These are phyloP conservation scores for Thalassia testudinum DNA, from an alignment of 116 monocot species.

Conservation along the genomic window DNA sequence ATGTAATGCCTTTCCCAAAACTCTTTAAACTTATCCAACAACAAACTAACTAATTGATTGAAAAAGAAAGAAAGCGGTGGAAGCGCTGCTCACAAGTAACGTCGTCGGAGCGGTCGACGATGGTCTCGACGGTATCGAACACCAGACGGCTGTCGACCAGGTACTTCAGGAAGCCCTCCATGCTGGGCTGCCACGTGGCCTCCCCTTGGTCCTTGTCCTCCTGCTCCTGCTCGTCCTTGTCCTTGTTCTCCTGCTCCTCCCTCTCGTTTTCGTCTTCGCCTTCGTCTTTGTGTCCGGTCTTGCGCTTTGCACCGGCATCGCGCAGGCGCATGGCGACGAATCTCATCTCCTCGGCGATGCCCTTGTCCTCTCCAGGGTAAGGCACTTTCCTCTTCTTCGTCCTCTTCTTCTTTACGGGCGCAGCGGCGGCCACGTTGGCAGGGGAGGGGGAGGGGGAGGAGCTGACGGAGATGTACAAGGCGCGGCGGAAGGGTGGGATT, in stretches of 20 bases:
- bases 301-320: slow-evolving; percentile 2
- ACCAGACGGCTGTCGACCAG: slow-evolving; percentile 82
- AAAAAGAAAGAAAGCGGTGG: slow-evolving; percentile 7
- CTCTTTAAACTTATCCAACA: no score
- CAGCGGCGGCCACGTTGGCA: neutral
- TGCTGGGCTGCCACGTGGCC: slow-evolving; percentile 53
- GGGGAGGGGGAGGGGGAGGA: slow-evolving; percentile 2
- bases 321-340: slow-evolving; percentile 89
- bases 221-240: neutral
- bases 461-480: neutral
- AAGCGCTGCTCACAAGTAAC: slow-evolving; percentile 86
- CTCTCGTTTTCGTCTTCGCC: no score
- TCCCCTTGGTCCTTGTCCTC: neutral
- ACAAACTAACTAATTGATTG: no score
- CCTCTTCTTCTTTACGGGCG: slow-evolving; percentile 11
- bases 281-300: neutral
- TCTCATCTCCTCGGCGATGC: slow-evolving; percentile 88
- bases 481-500: neutral
- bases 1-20: no score
- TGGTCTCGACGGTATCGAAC: slow-evolving; percentile 64
- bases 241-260: neutral
- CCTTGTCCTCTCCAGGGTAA: slow-evolving; percentile 71
- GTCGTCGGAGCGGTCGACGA: slow-evolving; percentile 61
- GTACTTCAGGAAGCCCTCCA: slow-evolving; percentile 81
- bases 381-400: slow-evolving; percentile 42